Evolutionary conservation across 257 asterid species (phyloP).

Genomic region (Nicotiana knightiana): DNA sequence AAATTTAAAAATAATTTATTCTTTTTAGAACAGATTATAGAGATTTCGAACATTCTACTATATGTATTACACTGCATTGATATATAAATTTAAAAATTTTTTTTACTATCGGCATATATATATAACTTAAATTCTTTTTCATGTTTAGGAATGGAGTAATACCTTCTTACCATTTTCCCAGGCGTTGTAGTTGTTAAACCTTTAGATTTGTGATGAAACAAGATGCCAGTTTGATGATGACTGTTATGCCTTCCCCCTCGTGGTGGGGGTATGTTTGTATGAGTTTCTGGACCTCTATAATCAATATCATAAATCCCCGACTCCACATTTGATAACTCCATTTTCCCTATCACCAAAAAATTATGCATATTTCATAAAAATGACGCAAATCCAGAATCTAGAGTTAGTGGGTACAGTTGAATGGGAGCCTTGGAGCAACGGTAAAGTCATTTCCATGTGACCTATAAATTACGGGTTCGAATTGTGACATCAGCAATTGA

Average conservation of each 20-base stretch:
- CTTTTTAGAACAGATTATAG: too few relatives aligned
- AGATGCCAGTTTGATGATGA: neutral
- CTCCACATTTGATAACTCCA: conserved; percentile 16
- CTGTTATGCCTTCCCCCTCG: conserved; percentile 20
- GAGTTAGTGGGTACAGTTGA: neutral
- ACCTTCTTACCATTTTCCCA: conserved; percentile 18
- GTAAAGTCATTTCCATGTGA: too few relatives aligned
- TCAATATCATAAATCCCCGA: conserved; percentile 37
- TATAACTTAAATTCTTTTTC: too few relatives aligned
- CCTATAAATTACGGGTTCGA: too few relatives aligned
- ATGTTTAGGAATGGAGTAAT: neutral
- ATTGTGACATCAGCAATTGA: too few relatives aligned
- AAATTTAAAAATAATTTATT: too few relatives aligned
- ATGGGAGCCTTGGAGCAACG: too few relatives aligned
- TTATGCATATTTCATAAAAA: neutral
- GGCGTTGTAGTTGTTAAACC: conserved; percentile 1
- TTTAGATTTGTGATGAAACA: conserved; percentile 19
- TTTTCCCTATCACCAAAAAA: neutral
- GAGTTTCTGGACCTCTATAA: conserved; percentile 55
- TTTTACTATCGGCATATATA: too few relatives aligned
- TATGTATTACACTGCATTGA: too few relatives aligned
- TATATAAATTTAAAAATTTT: too few relatives aligned
- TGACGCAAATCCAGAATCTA: neutral
- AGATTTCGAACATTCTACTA: too few relatives aligned
- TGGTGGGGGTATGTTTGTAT: conserved; percentile 45